Percentiles rank a stretch among this genome's conserved stretches.
These are phyloP conservation scores for Pholiota adiposa DNA, from an alignment of 1,284 basidiomycete species.

Conservation along the genomic window DNA sequence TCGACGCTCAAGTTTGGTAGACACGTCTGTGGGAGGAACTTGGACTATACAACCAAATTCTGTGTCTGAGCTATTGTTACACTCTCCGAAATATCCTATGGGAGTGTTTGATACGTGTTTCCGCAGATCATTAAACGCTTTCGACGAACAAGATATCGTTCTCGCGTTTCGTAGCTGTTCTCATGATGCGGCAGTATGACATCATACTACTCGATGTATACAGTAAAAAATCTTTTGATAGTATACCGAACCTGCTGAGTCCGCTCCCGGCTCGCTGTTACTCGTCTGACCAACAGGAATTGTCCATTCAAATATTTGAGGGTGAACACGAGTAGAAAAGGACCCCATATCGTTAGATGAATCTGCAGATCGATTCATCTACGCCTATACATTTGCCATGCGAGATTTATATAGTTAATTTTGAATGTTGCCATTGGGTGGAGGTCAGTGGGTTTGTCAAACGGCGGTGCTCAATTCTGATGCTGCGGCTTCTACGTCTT, in stretches of 20 bases:
- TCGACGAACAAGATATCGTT: neutral
- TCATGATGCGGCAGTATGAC: neutral
- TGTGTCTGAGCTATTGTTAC: neutral
- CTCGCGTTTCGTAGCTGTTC: neutral
- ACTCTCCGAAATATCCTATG: no score
- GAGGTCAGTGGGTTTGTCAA: neutral
- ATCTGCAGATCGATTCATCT: neutral
- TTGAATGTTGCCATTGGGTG: neutral
- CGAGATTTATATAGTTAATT: neutral
- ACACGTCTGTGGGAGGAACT: neutral
- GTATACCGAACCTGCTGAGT: neutral
- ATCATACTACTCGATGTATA: neutral
- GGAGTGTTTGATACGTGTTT: no score
- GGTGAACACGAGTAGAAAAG: neutral
- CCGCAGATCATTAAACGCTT: no score
- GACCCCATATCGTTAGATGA: neutral
- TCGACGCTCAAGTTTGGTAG: neutral
- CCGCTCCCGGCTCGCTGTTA: neutral
- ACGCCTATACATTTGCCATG: neutral
- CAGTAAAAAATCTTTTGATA: neutral
- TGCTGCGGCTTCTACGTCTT: neutral
- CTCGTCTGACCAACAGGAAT: neutral
- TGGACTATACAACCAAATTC: neutral
- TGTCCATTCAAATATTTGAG: neutral
- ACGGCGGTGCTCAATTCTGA: neutral